A percentile compares a stretch with the other conserved stretches of the same genome.
Evolutionary conservation across 2,329 filamentous ascomycete genomes (phyloP).

Genomic region (Botryotinia calthae): DNA sequence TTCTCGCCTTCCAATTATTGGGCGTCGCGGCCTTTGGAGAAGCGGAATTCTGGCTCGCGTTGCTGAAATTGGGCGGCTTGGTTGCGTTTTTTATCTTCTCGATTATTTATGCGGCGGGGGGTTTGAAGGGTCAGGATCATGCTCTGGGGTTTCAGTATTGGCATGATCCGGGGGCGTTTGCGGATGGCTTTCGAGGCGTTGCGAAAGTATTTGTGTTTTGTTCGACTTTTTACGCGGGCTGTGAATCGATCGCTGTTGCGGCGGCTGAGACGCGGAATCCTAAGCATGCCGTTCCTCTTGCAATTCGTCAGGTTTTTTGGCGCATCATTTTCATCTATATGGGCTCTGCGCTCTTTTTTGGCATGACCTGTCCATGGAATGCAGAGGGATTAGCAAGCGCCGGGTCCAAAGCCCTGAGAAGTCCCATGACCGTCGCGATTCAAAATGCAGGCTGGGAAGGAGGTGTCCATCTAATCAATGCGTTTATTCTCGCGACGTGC

Average conservation of each 20-base stretch:
- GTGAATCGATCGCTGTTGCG: constrained; percentile 57
- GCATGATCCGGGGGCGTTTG: constrained; percentile 68
- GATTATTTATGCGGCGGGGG: constrained; percentile 68
- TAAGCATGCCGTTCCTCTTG: constrained; percentile 48
- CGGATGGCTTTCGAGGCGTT: constrained; percentile 64
- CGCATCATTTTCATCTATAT: constrained; percentile 85
- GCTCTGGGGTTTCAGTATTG: constrained; percentile 69
- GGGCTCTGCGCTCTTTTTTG: constrained; percentile 71
- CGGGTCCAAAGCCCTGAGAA: constrained; percentile 61
- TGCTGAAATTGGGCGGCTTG: constrained; percentile 68
- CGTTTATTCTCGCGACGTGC: constrained; percentile 71
- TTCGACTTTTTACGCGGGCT: constrained; percentile 69
- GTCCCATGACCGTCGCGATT: constrained; percentile 71
- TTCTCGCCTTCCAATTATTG: constrained; percentile 66
- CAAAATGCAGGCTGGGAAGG: constrained; percentile 71
- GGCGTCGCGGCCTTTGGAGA: constrained; percentile 75
- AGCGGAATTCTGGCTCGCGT: constrained; percentile 75
- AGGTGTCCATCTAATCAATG: constrained; percentile 75
- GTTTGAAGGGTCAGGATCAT: constrained; percentile 56
- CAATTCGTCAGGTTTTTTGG: constrained; percentile 92
- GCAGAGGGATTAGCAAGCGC: constrained; percentile 61
- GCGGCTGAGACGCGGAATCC: constrained; percentile 54
- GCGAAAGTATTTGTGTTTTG: constrained; percentile 67
- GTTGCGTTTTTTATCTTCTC: constrained; percentile 72
- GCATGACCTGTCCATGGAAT: constrained; percentile 70